Conservation (phyloP, 2,329 filamentous ascomycete species). For the Pseudogymnoascus sp. region DNA sequence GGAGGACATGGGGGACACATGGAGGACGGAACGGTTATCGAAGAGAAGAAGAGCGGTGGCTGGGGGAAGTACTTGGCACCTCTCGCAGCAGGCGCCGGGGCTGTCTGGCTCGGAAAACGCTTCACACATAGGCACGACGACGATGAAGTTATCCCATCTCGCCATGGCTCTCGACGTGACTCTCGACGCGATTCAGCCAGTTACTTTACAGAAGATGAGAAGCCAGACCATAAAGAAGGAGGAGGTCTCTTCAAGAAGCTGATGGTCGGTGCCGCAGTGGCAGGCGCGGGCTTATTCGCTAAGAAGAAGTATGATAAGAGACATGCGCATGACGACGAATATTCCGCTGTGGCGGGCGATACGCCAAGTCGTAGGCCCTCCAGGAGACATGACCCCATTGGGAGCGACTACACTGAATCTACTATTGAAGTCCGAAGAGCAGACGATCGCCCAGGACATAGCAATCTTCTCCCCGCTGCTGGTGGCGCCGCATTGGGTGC, state of each 20-base stretch:
- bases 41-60: constrained; percentile 38
- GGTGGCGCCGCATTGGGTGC: constrained; percentile 3
- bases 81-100: constrained; percentile 49
- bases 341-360: constrained; percentile 54
- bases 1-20: constrained; percentile 21
- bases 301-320: constrained; percentile 50
- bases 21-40: constrained; percentile 39
- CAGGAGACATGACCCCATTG: constrained; percentile 23
- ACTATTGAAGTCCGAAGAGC: constrained; percentile 17
- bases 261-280: constrained; percentile 49
- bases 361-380: constrained; percentile 45
- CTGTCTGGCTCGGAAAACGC: constrained; percentile 38
- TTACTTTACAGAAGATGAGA: constrained; percentile 52
- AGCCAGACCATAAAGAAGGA: constrained; percentile 40
- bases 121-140: constrained; percentile 14
- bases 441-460: constrained; percentile 30
- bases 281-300: constrained; percentile 55
- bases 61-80: constrained; percentile 34
- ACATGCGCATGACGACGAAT: constrained; percentile 48
- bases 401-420: constrained; percentile 41
- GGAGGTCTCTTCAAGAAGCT: constrained; percentile 55
- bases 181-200: constrained; percentile 48
- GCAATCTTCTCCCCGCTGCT: constrained; percentile 1
- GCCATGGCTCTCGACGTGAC: constrained; percentile 30
- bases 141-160: constrained; percentile 46